These are phyloP conservation scores for Helenozyma baotianmanensis DNA, from an alignment of 805 yeast genomes.

Conservation along the genomic window DNA sequence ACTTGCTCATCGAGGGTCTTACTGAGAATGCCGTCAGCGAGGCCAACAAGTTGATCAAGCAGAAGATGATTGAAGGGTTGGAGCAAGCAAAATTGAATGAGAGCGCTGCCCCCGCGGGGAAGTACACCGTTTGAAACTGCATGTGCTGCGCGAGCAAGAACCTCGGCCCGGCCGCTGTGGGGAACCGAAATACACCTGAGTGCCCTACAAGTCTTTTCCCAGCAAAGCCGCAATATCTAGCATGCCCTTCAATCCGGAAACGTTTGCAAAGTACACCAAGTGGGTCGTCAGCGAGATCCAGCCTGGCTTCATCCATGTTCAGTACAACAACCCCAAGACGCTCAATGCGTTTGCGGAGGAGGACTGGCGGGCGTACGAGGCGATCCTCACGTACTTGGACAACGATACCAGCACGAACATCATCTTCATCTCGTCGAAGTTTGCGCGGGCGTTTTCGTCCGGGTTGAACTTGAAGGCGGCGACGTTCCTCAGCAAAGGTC, in stretches of 20 bases:
- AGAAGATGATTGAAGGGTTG: conserved; percentile 52
- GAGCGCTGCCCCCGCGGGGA: conserved; percentile 39
- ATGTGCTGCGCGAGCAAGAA: no score
- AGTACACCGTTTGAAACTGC: conserved; percentile 42
- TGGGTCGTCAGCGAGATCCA: conserved; percentile 40
- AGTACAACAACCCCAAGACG: conserved; percentile 55
- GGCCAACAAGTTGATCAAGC: conserved; percentile 56
- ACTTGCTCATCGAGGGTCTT: conserved; percentile 72
- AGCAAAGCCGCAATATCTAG: no score
- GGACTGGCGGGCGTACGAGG: conserved; percentile 56
- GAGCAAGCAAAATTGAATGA: conserved; percentile 45
- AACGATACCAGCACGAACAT: conserved; percentile 42
- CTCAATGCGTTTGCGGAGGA: conserved; percentile 54
- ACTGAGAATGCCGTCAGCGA: conserved; percentile 52
- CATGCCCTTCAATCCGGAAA: conserved; percentile 7
- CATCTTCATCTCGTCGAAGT: conserved; percentile 51
- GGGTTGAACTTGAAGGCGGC: conserved; percentile 57
- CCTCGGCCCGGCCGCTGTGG: no score
- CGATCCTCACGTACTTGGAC: conserved; percentile 44
- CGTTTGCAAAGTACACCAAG: conserved; percentile 8
- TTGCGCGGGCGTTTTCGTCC: conserved; percentile 53
- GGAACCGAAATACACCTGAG: not conserved
- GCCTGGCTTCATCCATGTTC: conserved; percentile 50
- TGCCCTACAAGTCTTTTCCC: not conserved
- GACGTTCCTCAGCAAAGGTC: conserved; percentile 5